phyloP scores from a whole-genome alignment of 768 basidiomycete genomes.

The Lentinula edodes region DNA sequence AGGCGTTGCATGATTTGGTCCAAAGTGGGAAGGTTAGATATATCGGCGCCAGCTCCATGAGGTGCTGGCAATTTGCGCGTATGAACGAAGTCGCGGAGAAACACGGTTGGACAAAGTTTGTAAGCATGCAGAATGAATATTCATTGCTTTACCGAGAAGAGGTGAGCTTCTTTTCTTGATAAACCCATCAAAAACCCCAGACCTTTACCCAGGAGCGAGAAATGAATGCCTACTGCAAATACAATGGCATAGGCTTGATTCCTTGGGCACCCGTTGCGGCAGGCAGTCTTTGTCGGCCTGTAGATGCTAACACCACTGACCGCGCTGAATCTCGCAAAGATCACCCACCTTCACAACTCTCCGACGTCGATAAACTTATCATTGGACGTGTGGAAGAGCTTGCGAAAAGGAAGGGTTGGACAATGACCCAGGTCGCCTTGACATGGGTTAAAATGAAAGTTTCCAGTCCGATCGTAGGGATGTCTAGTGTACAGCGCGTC shows the following conservation, averaged over 20 bases:
- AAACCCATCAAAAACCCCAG: neutral
- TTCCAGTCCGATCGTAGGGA: neutral
- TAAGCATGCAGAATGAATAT: constrained; percentile 46
- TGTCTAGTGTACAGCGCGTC: constrained; percentile 5
- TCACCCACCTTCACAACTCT: neutral
- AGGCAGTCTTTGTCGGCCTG: neutral
- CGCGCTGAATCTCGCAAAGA: neutral
- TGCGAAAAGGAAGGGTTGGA: constrained; percentile 15
- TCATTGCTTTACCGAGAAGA: constrained; percentile 44
- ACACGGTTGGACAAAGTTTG: constrained; percentile 40
- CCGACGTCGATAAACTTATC: neutral
- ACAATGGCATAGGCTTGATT: constrained; percentile 28
- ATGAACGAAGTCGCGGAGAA: constrained; percentile 31
- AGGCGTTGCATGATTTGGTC: constrained; percentile 34
- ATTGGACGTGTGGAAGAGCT: constrained; percentile 16
- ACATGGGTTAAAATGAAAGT: constrained; percentile 25
- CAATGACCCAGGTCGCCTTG: constrained; percentile 20
- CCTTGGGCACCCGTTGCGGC: constrained; percentile 35
- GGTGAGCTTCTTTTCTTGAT: neutral
- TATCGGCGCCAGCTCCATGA: constrained; percentile 26
- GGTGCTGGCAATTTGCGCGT: constrained; percentile 32
- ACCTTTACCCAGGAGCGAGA: constrained; percentile 26
- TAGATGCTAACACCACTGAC: neutral
- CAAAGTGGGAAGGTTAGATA: constrained; percentile 31
- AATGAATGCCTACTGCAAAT: constrained; percentile 24